These are phyloP conservation scores for Tetraselmis striata DNA, from an alignment of 139 green algal species.

Conservation along the genomic window DNA sequence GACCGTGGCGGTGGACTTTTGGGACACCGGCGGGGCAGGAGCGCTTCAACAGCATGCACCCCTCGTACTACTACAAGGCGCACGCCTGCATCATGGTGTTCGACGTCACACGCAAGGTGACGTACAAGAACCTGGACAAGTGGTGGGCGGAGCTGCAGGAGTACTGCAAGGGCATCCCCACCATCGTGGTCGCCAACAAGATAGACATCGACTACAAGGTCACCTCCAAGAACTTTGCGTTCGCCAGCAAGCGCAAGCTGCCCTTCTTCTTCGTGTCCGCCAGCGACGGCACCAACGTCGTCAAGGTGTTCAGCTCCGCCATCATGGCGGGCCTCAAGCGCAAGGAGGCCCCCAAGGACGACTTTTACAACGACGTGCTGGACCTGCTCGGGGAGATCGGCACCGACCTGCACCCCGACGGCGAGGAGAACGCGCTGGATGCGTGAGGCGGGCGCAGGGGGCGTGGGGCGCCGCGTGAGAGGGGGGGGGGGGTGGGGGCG, in stretches of 20 bases:
- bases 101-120: conserved; percentile 61
- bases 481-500: too few species aligned
- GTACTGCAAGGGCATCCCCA: conserved; percentile 54
- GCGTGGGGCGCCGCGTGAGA: too few species aligned
- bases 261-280: conserved; percentile 66
- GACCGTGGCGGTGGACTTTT: conserved; percentile 40
- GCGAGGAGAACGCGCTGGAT: not conserved
- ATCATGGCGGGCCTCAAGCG: conserved; percentile 43
- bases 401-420: conserved; percentile 16
- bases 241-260: conserved; percentile 48
- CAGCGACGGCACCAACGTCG: conserved; percentile 58
- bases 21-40: conserved; percentile 62
- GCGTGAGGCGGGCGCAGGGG: too few species aligned
- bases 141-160: conserved; percentile 47
- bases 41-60: conserved; percentile 62
- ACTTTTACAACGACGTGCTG: conserved; percentile 53
- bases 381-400: conserved; percentile 46
- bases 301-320: conserved; percentile 54
- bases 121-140: conserved; percentile 55
- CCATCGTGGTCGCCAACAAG: conserved; percentile 61
- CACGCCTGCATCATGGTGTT: conserved; percentile 69
- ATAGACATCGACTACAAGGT: conserved; percentile 58
- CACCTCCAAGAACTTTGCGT: conserved; percentile 51
- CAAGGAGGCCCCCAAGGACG: conserved; percentile 51
- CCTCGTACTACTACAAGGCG: conserved; percentile 57